Percentiles rank a stretch among this genome's conserved stretches.
These are phyloP conservation scores for Lanmaoa rubissima DNA, from an alignment of 768 basidiomycete species.

Conservation along the genomic window DNA sequence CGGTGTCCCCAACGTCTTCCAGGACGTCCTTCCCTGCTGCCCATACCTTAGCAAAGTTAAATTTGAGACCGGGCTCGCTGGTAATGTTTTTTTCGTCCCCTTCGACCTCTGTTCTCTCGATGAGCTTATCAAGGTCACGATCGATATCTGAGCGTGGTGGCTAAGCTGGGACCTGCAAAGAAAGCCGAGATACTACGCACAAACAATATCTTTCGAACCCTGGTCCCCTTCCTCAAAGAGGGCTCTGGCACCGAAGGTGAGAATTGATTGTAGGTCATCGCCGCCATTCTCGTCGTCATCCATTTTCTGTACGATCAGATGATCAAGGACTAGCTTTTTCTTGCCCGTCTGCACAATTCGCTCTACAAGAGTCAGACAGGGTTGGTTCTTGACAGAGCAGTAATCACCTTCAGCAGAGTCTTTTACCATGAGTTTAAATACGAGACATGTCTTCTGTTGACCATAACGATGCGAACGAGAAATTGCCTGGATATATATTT, in stretches of 20 bases:
- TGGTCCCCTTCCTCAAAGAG: conserved; percentile 69
- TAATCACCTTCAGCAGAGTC: conserved; percentile 81
- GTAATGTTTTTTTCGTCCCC: conserved; percentile 51
- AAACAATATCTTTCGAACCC: conserved; percentile 62
- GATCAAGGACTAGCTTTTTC: conserved; percentile 91
- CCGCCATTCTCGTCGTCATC: conserved; percentile 74
- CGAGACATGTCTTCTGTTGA: conserved; percentile 90
- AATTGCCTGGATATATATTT: conserved; percentile 66
- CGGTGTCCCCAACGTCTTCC: conserved; percentile 62
- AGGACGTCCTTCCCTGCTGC: conserved; percentile 69
- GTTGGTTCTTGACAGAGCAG: not conserved
- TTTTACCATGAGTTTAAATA: conserved; percentile 96
- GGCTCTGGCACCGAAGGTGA: conserved; percentile 84
- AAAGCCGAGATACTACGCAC: conserved; percentile 38
- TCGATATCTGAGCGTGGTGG: conserved; percentile 56
- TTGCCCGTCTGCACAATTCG: conserved; percentile 92
- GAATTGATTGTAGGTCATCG: conserved; percentile 84
- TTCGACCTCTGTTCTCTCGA: conserved; percentile 81
- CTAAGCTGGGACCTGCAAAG: not conserved
- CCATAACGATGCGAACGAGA: conserved; percentile 93
- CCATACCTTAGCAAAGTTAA: conserved; percentile 94
- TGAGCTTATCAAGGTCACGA: conserved; percentile 79
- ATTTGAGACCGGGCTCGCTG: conserved; percentile 56
- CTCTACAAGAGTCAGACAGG: conserved; percentile 47
- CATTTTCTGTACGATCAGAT: conserved; percentile 95